Base-by-base conservation (phyloP, 768 basidiomycete genomes). In the Suillus americanus region DNA sequence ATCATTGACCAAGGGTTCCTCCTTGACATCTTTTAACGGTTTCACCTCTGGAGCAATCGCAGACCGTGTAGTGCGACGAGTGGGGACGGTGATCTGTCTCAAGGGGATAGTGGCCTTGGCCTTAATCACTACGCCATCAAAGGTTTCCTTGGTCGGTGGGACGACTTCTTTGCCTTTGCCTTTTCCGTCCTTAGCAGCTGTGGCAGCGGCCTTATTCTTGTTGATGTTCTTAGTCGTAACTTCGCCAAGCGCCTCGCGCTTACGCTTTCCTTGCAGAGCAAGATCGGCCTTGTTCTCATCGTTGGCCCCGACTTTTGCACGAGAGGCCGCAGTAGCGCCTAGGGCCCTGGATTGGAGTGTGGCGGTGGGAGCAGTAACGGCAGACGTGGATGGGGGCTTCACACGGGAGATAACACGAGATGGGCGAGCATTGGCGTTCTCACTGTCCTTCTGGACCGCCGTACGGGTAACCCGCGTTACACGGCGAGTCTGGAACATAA, bases 241-340 rank as follows among this genome's bases (percentile, higher is more conserved):
- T 72, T 94, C 92, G 18, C 85, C 85, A 48, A 94, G 80, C 0
- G 87, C 90, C 57, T 88, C 88, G 23, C 92, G 88, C 74, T 92
- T 93, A 62, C 91, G 85, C 73, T 91, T 91, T 40, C 83, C 85
- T 54, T 82, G 82, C 3, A 80, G 78, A 23, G 79, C 75, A 16
- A 78, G 77, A 50, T 88, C 85, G 25, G 74, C 69, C 66, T 85
- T 82, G 66, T 77, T 75, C 43, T 82, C 79, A 67, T 81, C 71
- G 6, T 61, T 57, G 23, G 30, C 40, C 14, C 60, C 72, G 1
- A 59, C 67, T 33, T 76, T 77, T 35, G 75, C 75, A 63, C 70
- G 70, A 9, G 82, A 77, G 50, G 80, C 77, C 5, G 80, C 78
- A 7, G 76, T 73, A 57, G 73, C 73, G 67, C 72, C 80, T 79